Base-by-base conservation (phyloP, 768 basidiomycete species). In the Amylocystis lapponica region DNA sequence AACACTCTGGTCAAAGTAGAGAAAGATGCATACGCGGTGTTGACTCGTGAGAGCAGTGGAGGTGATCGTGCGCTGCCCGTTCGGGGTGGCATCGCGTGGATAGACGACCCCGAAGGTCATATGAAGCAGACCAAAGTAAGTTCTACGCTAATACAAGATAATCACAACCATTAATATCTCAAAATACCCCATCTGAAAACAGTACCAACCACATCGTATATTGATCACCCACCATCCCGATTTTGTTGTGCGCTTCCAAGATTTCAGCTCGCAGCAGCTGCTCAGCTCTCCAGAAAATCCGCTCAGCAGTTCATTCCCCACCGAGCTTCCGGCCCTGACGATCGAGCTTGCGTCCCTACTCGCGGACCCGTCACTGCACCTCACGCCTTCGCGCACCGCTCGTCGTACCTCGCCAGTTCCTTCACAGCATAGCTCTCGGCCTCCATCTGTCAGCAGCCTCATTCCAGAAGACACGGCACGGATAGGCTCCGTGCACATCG, bases 261-360 rank as follows among this genome's bases (percentile, higher is more conserved):
- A 95, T 59, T 61, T 82, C 31, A 88, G 86, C 41, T 72, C 79
- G 4, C 81, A 84, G 22, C 68, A 90, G 2, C 64, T 89, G 3
- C 64, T 76, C 27, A 63, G 65, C 35, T 61, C 64, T 5, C 67
- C 70, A 3, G 66, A 51, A 11, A 19, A 68, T 9, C 76, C 83
- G 3, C 59, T 89, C 2, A 63, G 72, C 20, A 67, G 72, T 41
- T 71, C 79, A 44, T 92, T 79, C 53, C 90, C 91, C 1, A 68
- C 71, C n/a, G 65, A 74, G 1, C 67, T 89, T 8, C 71, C 74
- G 5, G 66, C 72, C 14, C 70, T 90, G 20, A 80, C 74, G 3
- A 75, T 91, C 38, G 73, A 83, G 29, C 53, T 88, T 8, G 63
- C 67, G 21, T 52, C 64, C 8, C 50, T 79, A n/a, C 63, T 85